Conservation (phyloP, 1,139 yeast genomes). For the Debaryomyces udenii region DNA sequence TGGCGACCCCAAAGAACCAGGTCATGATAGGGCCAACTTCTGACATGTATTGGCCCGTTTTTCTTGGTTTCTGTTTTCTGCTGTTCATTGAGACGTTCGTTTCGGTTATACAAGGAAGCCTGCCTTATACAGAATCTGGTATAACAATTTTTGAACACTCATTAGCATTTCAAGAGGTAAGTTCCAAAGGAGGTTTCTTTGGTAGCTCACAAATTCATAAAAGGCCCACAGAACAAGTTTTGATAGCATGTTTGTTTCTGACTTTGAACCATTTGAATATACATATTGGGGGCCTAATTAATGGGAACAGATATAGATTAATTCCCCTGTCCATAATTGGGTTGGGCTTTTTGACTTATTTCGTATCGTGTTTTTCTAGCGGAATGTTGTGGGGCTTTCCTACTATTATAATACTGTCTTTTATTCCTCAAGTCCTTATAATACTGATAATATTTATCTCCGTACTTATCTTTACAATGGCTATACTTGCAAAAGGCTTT, state of each 20-base stretch:
- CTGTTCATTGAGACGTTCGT: slow-evolving; percentile 73
- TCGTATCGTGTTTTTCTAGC: slow-evolving; percentile 36
- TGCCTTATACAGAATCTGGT: slow-evolving; percentile 68
- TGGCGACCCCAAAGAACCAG: slow-evolving; percentile 36
- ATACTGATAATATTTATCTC: slow-evolving; percentile 55
- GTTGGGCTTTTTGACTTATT: slow-evolving; percentile 48
- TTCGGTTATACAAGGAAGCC: slow-evolving; percentile 58
- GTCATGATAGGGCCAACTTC: slow-evolving; percentile 56
- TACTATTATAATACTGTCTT: slow-evolving; percentile 54
- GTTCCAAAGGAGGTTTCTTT: slow-evolving; percentile 41
- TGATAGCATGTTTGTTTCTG: slow-evolving; percentile 55
- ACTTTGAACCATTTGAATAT: slow-evolving; percentile 56
- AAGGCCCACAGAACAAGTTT: slow-evolving; percentile 56
- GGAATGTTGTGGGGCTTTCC: slow-evolving; percentile 55
- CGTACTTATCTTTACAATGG: slow-evolving; percentile 52
- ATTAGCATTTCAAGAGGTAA: slow-evolving; percentile 71
- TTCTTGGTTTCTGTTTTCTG: slow-evolving; percentile 61
- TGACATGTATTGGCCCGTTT: slow-evolving; percentile 65
- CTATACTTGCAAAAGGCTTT: slow-evolving; percentile 63
- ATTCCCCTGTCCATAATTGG: slow-evolving; percentile 66
- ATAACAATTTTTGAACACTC: slow-evolving; percentile 75
- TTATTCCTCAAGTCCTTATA: slow-evolving; percentile 62
- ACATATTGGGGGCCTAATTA: slow-evolving; percentile 60
- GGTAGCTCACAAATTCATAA: slow-evolving; percentile 26
- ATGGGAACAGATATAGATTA: slow-evolving; percentile 55